phyloP scores from a whole-genome alignment of 2,329 filamentous ascomycete genomes.

The Colletotrichum noveboracense region DNA sequence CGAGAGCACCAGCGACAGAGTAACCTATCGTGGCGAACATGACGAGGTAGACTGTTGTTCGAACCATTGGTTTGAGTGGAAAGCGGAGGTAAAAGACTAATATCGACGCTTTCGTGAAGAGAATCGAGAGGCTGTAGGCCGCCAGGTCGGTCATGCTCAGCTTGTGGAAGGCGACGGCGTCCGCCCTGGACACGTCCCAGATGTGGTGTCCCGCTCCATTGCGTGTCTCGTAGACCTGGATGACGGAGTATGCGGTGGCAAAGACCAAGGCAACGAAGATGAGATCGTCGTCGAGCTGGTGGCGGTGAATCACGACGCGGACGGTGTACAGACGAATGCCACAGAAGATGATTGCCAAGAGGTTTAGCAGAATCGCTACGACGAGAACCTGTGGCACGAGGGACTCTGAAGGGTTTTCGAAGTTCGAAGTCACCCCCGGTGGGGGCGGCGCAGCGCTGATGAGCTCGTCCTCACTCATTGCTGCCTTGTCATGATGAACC shows the following conservation, averaged over 20 bases:
- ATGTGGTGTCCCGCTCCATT: constrained; percentile 12
- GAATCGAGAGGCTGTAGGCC: constrained; percentile 23
- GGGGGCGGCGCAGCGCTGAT: not conserved
- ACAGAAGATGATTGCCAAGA: constrained; percentile 14
- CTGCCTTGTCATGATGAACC: constrained; percentile 7
- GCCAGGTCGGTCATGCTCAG: constrained; percentile 17
- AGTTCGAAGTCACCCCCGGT: constrained; percentile 4
- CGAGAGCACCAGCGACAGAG: constrained; percentile 1
- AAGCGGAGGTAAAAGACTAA: constrained; percentile 27
- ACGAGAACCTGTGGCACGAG: constrained; percentile 15
- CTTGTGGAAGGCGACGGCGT: constrained; percentile 8
- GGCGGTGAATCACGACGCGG: constrained; percentile 6
- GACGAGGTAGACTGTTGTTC: not conserved
- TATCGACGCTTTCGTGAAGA: constrained; percentile 27
- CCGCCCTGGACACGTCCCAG: constrained; percentile 2
- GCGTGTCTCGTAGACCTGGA: constrained; percentile 14
- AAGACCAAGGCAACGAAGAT: constrained; percentile 12
- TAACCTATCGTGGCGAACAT: constrained; percentile 14
- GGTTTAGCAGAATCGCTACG: constrained; percentile 11
- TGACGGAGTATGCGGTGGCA: constrained; percentile 6
- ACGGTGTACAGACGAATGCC: constrained; percentile 13
- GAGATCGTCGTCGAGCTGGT: constrained; percentile 14
- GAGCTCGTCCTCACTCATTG: not conserved
- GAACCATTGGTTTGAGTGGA: not conserved
- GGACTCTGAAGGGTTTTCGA: constrained; percentile 9